Base-by-base conservation (phyloP, 305 asterid genomes). In the Fraxinus greggii region DNA sequence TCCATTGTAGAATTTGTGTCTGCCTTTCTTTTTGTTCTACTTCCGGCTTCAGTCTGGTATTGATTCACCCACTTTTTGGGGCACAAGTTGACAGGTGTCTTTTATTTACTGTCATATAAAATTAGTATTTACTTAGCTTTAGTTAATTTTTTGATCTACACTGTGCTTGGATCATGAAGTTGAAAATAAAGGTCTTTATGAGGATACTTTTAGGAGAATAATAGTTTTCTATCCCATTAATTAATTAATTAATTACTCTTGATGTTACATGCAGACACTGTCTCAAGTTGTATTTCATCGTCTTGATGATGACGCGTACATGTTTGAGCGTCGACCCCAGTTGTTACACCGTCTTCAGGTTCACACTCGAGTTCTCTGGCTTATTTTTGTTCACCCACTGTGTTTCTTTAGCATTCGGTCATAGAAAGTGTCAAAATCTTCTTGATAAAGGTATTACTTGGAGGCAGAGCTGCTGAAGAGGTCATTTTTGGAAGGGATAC, bases 341-440 rank as follows among this genome's bases (percentile, higher is more conserved):
- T 86, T 97, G 87, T 82, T 97, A 78, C 99, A 97, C 89, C 99
- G 99, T 42, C 98, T 97, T 85, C 99, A 97, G 98, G 99, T 94
- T n/a, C 85, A 85, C 85, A 78, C 84, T 83, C 78, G 19, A 33
- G 82, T 76, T 83, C 45, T 54, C 85, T 78, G 48, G 19, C 79
- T 36, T 76, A 3, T 78, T 13, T 61, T 5, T 56, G 45, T 72
- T 74, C 23, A 54, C 42, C 72, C 10, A 36, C n/a, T 38, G 72
- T 69, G 28, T 77, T 81, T 29, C 79, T 73, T 77, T 76, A 26
- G 59, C 76, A 23, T 72, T 45, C 28, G 13, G 24, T 83, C 42
- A 73, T 77, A 24, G 1, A 56, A 83, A 69, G n/a, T 48, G 31
- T 26, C 32, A 24, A 31, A 48, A 9, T n/a, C 80, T 83, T 79